phyloP scores from a whole-genome alignment of 2,329 filamentous ascomycete species.

The Apiospora arundinis region DNA sequence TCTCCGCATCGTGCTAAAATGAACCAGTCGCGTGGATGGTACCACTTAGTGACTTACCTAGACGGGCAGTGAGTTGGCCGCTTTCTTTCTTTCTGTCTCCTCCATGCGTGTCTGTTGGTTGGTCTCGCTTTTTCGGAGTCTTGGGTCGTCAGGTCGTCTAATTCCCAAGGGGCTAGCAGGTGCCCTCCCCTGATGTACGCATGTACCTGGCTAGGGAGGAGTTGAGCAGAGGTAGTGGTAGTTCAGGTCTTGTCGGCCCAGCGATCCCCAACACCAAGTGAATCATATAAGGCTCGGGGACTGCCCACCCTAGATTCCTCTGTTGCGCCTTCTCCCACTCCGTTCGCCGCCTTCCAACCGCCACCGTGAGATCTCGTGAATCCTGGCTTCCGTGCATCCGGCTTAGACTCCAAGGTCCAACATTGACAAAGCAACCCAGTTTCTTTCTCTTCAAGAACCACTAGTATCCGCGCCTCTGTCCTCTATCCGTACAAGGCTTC shows the following conservation, averaged over 20 bases:
- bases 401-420: neutral
- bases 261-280: neutral
- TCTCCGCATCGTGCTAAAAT: neutral
- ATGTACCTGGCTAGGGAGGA: neutral
- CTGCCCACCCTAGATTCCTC: neutral
- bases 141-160: neutral
- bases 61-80: neutral
- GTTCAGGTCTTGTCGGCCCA: neutral
- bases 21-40: slow-evolving; percentile 14
- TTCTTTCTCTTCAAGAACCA: neutral
- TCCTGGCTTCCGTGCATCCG: neutral
- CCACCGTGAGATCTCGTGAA: slow-evolving; percentile 12
- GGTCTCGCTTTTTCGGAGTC: neutral
- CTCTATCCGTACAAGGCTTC: neutral
- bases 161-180: neutral
- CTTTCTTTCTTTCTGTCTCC: neutral
- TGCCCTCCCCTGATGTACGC: neutral
- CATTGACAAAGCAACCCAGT: slow-evolving; percentile 1
- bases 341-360: neutral
- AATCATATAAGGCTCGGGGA: slow-evolving; percentile 2
- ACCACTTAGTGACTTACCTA: neutral
- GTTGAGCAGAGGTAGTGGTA: neutral
- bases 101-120: neutral
- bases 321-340: slow-evolving; percentile 11
- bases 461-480: neutral